These are phyloP conservation scores for Bonia amplexicaulis DNA, from an alignment of 176 grass and related monocot species.

Conservation along the genomic window DNA sequence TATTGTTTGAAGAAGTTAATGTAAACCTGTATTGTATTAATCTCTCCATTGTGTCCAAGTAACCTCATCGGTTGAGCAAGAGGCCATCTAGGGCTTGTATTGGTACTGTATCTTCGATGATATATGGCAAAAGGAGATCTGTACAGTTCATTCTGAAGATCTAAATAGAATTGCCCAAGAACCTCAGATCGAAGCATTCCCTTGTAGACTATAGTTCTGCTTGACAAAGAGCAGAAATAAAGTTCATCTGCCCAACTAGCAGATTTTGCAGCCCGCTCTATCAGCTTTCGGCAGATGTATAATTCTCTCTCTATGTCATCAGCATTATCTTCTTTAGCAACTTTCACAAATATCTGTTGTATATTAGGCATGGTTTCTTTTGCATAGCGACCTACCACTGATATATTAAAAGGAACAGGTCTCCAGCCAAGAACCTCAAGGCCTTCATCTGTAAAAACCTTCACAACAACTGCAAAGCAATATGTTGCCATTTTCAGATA, in stretches of 20 bases:
- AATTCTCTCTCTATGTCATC: slow-evolving; percentile 99
- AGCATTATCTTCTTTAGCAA: slow-evolving; percentile 78
- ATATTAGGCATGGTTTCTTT: slow-evolving; percentile 98
- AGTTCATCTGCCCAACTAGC: slow-evolving; percentile 79
- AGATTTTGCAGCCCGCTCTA: slow-evolving; percentile 65
- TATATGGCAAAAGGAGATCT: slow-evolving; percentile 95
- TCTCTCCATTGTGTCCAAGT: slow-evolving; percentile 99
- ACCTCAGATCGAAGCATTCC: slow-evolving; percentile 97
- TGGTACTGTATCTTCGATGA: slow-evolving; percentile 97
- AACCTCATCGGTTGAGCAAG: slow-evolving; percentile 99
- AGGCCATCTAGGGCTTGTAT: slow-evolving; percentile 97
- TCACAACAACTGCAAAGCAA: slow-evolving; percentile 66
- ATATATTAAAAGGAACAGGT: slow-evolving; percentile 69
- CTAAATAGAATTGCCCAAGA: slow-evolving; percentile 97
- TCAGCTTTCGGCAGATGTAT: slow-evolving; percentile 90
- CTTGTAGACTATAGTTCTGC: slow-evolving; percentile 91
- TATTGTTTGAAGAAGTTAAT: slow-evolving; percentile 15
- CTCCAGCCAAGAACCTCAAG: slow-evolving; percentile 97
- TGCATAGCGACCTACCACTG: slow-evolving; percentile 79
- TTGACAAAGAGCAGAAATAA: slow-evolving; percentile 95
- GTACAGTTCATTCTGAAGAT: slow-evolving; percentile 81
- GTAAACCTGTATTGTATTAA: slow-evolving; percentile 97
- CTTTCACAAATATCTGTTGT: slow-evolving; percentile 81
- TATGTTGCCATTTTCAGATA: slow-evolving; percentile 29
- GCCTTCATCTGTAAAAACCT: slow-evolving; percentile 81